A percentile compares a stretch with the other conserved stretches of the same genome.
phyloP scores from a whole-genome alignment of 345 rosid genomes.

The Anastatica hierochuntica region DNA sequence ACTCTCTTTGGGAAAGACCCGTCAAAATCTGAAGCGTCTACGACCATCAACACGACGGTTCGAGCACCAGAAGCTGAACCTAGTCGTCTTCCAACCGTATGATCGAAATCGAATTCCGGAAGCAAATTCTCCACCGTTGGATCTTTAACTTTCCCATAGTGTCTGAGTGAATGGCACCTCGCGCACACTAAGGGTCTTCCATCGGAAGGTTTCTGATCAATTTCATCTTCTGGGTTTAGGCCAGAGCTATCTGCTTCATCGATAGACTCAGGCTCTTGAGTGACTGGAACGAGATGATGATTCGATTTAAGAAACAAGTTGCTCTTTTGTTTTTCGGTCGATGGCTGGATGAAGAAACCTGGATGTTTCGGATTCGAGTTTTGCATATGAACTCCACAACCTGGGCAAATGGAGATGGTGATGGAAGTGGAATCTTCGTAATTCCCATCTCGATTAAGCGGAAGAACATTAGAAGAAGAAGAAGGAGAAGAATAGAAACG shows the following conservation, averaged over 20 bases:
- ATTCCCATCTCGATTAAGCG: slow-evolving; percentile 71
- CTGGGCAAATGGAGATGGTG: slow-evolving; percentile 65
- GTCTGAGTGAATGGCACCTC: slow-evolving; percentile 83
- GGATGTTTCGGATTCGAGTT: slow-evolving; percentile 55
- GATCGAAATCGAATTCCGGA: slow-evolving; percentile 89
- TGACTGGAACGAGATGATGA: slow-evolving; percentile 38
- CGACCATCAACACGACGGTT: slow-evolving; percentile 73
- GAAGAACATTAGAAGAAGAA: slow-evolving; percentile 16
- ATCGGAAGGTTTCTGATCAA: slow-evolving; percentile 1
- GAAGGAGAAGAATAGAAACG: slow-evolving; percentile 29
- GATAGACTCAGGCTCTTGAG: slow-evolving; percentile 49
- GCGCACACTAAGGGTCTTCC: slow-evolving; percentile 60
- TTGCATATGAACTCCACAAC: slow-evolving; percentile 89
- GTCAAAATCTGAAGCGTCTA: slow-evolving; percentile 83
- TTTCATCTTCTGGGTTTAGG: slow-evolving; percentile 13
- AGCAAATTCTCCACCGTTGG: slow-evolving; percentile 68
- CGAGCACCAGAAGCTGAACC: slow-evolving; percentile 56
- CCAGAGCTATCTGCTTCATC: slow-evolving; percentile 18
- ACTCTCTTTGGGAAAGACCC: slow-evolving; percentile 81
- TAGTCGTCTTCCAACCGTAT: slow-evolving; percentile 68
- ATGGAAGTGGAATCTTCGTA: slow-evolving; percentile 47
- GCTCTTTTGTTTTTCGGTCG: slow-evolving; percentile 22
- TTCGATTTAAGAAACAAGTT: slow-evolving; percentile 14
- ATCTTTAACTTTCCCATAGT: slow-evolving; percentile 84
- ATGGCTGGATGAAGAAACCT: slow-evolving; percentile 64